Evolutionary conservation across 495 filamentous ascomycete species (phyloP).

Genomic region (Aspergillus kassunensis): DNA sequence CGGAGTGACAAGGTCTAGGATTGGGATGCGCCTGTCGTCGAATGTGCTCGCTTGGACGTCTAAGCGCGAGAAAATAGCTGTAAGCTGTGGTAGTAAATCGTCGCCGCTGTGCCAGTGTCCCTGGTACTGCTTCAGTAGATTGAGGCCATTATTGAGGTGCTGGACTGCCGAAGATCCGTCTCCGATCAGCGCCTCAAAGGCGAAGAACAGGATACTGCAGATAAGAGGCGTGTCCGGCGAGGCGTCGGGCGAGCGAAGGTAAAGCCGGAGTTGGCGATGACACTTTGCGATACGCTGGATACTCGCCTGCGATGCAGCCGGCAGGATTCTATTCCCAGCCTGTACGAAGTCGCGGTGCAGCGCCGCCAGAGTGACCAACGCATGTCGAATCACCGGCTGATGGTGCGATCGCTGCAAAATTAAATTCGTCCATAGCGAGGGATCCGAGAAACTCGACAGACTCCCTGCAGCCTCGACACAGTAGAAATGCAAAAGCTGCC

Average conservation of each 20-base stretch:
- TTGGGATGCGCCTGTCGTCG: constrained; percentile 8
- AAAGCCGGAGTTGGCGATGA: constrained; percentile 19
- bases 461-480: constrained; percentile 25
- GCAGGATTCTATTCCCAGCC: not conserved
- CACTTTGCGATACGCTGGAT: constrained; percentile 20
- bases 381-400: constrained; percentile 38
- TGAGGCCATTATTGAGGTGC: constrained; percentile 26
- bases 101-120: constrained; percentile 1
- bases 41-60: constrained; percentile 30
- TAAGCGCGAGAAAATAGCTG: constrained; percentile 17
- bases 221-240: constrained; percentile 25
- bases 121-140: constrained; percentile 17
- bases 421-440: constrained; percentile 36
- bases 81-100: constrained; percentile 18
- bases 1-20: not conserved
- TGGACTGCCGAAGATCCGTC: constrained; percentile 21
- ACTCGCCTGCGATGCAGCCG: not conserved
- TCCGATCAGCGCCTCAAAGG: constrained; percentile 26
- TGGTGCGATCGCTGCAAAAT: constrained; percentile 35
- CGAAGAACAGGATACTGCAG: constrained; percentile 31
- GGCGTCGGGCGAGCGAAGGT: constrained; percentile 16
- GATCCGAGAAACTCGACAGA: constrained; percentile 37
- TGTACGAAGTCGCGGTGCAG: constrained; percentile 16
- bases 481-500: constrained; percentile 37
- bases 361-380: constrained; percentile 35